Conservation (phyloP, 176 grass and related monocot species). For the Bothriochloa decipiens region DNA sequence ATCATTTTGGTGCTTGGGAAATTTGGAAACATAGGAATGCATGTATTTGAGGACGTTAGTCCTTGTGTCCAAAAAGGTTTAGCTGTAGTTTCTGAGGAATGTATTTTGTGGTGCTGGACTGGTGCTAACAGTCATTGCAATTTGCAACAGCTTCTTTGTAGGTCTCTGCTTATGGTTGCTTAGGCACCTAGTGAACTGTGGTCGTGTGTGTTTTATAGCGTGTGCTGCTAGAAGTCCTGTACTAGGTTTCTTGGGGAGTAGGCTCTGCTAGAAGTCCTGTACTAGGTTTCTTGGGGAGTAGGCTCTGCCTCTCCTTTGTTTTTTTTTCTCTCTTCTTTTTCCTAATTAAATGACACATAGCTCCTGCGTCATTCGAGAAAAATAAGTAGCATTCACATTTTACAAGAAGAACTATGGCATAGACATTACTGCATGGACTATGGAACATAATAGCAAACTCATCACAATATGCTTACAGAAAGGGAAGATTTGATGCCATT, state of each 20-base stretch:
- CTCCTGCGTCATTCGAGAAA: not conserved
- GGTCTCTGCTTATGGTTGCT: not conserved
- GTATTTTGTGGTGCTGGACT: not conserved
- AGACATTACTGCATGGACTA: not conserved
- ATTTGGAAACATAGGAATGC: not conserved
- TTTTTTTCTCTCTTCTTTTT: not conserved
- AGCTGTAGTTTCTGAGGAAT: not conserved
- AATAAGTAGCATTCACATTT: not conserved
- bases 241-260: not conserved
- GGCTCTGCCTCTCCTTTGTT: not conserved
- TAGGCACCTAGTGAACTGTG: not conserved
- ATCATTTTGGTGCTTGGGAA: not conserved
- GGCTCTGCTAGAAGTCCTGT: not conserved
- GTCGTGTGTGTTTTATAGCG: not conserved
- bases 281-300: not conserved
- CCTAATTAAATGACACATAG: not conserved
- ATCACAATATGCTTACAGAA: conserved; percentile 56
- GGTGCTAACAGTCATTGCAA: not conserved
- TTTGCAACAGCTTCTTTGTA: not conserved
- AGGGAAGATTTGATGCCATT: conserved; percentile 80
- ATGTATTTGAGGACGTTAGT: no score
- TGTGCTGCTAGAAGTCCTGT: not conserved
- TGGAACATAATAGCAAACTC: conserved; percentile 7
- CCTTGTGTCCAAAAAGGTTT: not conserved
- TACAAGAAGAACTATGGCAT: not conserved